Evolutionary conservation across 805 yeast genomes (phyloP), one percentile per base, ranked within the genome.

Genomic region (Brettanomyces custersianus): DNA sequence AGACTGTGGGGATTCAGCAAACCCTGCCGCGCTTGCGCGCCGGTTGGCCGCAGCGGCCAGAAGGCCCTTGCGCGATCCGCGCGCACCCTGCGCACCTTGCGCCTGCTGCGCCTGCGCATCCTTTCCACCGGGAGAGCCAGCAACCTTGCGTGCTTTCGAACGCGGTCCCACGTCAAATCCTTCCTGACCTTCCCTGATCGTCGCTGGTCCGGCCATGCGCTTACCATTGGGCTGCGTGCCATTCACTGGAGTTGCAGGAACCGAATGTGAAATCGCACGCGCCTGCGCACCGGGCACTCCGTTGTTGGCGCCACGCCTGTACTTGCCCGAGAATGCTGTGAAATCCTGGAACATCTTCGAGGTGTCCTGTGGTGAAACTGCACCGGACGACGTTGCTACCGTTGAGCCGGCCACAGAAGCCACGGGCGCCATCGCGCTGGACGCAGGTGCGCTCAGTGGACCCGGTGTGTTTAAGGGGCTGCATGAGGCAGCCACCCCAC

Each of bases 201-300:
- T 29, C 15, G 34, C 16, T 11, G 38, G 22, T 20, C 33, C 38
- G 28, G n/a, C 29, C 23, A 49, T 23, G 11, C 30, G 16, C 12
- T 22, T 23, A 15, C 18, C 18, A 4, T 30, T 30, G 12, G 15
- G 5, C 15, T 17, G 17, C n/a, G 22, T 20, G 10, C 18, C 20
- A 2, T 61, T 57, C 13, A 48, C 38, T 3, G 62, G 62, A 15
- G 62, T 57, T 5, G 54, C 59, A 4, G 62, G 61, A 7, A 55
- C 55, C 2, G 60, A 55, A 13, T 38, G 32, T 2, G 45, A 35
- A 32, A 46, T 46, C 43, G 52, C 49, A 31, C 58, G 49, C 34
- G 54, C 47, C 10, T 38, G 38, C 12, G 22, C 15, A 4, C 26
- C 33, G 16, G 21, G 18, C 8, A 39, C 20, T 21, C 15, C 27